Conservation (phyloP, 176 grass and related monocot species). For the Raddia distichophylla region DNA sequence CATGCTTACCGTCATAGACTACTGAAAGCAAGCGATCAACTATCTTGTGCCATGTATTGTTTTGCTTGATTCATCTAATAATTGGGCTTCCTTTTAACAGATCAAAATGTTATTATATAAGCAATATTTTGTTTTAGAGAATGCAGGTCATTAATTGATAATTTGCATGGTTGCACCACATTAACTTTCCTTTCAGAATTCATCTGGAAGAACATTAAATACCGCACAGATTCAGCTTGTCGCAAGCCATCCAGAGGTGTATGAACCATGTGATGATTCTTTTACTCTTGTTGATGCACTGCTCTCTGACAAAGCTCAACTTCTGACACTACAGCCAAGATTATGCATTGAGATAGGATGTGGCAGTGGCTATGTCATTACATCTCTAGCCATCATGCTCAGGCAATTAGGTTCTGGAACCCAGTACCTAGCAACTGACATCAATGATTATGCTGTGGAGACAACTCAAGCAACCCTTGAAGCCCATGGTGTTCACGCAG, state of each 20-base stretch:
- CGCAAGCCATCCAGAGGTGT: constrained; percentile 79
- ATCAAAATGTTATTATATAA: not conserved
- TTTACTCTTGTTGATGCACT: constrained; percentile 95
- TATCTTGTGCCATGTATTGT: not conserved
- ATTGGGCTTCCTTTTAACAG: not conserved
- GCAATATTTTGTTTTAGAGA: constrained; percentile 2
- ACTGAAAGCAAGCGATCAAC: not conserved
- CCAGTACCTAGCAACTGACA: constrained; percentile 91
- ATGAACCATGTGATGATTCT: constrained; percentile 93
- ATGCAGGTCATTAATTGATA: constrained; percentile 1
- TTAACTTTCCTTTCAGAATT: constrained; percentile 42
- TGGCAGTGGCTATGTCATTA: constrained; percentile 91
- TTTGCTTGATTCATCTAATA: constrained; percentile 13
- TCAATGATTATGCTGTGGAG: constrained; percentile 76
- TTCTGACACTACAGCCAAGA: constrained; percentile 65
- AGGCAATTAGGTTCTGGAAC: constrained; percentile 58
- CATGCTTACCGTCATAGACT: not conserved
- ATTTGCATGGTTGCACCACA: not conserved
- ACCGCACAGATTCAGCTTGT: constrained; percentile 85
- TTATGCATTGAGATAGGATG: constrained; percentile 87
- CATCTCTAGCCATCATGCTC: constrained; percentile 91
- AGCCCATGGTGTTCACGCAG: constrained; percentile 80
- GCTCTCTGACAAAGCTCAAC: constrained; percentile 69
- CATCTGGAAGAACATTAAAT: constrained; percentile 53
- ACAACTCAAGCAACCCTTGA: constrained; percentile 73